phyloP scores from a whole-genome alignment of 257 asterid genomes.

The Scutellaria baicalensis region DNA sequence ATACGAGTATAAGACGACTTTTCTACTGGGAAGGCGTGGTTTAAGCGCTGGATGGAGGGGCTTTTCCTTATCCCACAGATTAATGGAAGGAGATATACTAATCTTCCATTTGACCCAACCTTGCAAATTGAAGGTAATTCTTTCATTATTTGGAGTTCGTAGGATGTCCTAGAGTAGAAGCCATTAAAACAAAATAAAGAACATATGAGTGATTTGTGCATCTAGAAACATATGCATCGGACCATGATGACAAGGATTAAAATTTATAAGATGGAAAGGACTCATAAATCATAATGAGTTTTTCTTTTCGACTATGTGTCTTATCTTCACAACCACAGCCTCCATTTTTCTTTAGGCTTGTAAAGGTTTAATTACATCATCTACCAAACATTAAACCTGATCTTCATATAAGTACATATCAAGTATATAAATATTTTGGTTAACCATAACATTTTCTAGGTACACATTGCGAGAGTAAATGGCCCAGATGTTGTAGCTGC shows the following conservation, averaged over 20 bases:
- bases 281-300: no score
- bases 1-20: constrained; percentile 60
- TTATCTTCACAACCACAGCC: no score
- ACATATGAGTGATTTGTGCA: not conserved
- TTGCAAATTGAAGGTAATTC: constrained; percentile 71
- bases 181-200: no score
- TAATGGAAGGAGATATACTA: constrained; percentile 73
- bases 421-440: not conserved
- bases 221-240: not conserved
- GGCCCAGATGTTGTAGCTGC: constrained; percentile 50
- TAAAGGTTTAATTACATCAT: not conserved
- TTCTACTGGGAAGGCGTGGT: constrained; percentile 66
- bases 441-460: constrained; percentile 34
- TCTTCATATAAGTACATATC: not conserved
- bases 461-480: constrained; percentile 74
- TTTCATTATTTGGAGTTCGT: not conserved
- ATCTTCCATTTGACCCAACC: constrained; percentile 65
- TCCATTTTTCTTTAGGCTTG: not conserved
- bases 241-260: not conserved
- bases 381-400: not conserved
- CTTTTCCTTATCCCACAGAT: constrained; percentile 57
- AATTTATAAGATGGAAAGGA: no score
- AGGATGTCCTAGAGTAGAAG: not conserved
- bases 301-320: no score
- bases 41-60: constrained; percentile 97